Evolutionary conservation across 345 rosid species (phyloP), one percentile per base, ranked within the genome.

Genomic region (Camelina sativa): DNA sequence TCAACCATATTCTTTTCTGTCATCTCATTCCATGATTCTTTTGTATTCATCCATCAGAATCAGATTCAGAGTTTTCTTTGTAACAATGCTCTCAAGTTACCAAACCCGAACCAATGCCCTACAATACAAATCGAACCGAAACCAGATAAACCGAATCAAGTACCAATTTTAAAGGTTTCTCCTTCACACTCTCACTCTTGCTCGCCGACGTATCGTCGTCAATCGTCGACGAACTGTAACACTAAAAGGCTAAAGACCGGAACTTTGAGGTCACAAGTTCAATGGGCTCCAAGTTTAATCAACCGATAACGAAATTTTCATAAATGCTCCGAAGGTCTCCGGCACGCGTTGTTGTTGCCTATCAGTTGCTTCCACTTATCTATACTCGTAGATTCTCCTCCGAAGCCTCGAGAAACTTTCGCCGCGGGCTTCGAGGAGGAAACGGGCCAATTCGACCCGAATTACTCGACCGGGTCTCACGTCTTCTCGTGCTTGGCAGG

Each of bases 401-500:
- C 67, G 86, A 81, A 65, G 62, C 74, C 11, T 80, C 81, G 12
- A 79, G 82, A 55, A 52, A 47, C 37, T 62, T 82, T 8, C 78
- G 74, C 46, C 85, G 97, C 85, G 83, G 83, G 69, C 86, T 84
- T 65, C 86, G 87, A 41, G 86, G 84, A 61, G 93, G 86, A 67
- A 76, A 79, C 85, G 85, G 78, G 44, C 82, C 84, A 16, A 50
- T 76, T 79, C 87, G 32, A 54, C 81, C 91, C 74, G 95, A 89
- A 67, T 74, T 86, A 52, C 35, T 88, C 64, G 79, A 84, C 61
- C 90, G 96, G 5, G 86, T 94, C 82, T 80, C 93, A 64, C 90
- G 89, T 34, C 74, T 94, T 65, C 86, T 91, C 16, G 61, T 82
- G 69, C 89, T 89, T 7, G 79, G 86, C 59, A 95, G 96, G 66